phyloP scores from a whole-genome alignment of 192 early-diverging fungal species.

The Phycomyces blakesleeanus region DNA sequence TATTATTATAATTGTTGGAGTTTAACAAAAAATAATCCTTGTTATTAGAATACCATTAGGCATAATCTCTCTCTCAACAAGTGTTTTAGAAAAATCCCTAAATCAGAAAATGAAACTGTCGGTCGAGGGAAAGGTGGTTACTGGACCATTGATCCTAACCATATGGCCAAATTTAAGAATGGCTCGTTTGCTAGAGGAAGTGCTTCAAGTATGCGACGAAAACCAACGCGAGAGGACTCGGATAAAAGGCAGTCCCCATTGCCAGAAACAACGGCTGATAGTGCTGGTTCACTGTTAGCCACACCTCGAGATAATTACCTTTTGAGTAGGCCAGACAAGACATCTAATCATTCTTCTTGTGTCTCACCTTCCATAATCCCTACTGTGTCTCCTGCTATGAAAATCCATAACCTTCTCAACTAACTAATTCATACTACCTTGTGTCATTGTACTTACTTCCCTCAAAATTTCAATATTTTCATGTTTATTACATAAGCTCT shows the following conservation, averaged over 20 bases:
- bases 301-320: no score
- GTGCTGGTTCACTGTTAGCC: no score
- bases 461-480: neutral
- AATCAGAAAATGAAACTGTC: slow-evolving; percentile 50
- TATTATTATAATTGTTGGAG: neutral
- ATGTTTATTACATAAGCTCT: slow-evolving; percentile 6
- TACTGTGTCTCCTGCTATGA: slow-evolving; percentile 10
- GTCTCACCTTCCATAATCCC: neutral
- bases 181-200: slow-evolving; percentile 38
- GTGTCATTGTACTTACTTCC: slow-evolving; percentile 2
- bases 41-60: slow-evolving; percentile 77
- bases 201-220: slow-evolving; percentile 14
- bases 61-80: slow-evolving; percentile 90
- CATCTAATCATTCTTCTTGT: neutral
- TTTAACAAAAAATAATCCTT: neutral
- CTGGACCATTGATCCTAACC: slow-evolving; percentile 53
- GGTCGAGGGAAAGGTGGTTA: slow-evolving; percentile 62
- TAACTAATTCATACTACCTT: slow-evolving; percentile 6
- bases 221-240: slow-evolving; percentile 5
- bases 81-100: slow-evolving; percentile 69
- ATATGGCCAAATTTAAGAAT: slow-evolving; percentile 34
- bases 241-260: neutral
- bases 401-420: slow-evolving; percentile 28
- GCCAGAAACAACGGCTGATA: no score
- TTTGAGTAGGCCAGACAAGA: neutral